Evolutionary conservation across 2,329 filamentous ascomycete species (phyloP).

Genomic region (Rhynchosporium secalis): DNA sequence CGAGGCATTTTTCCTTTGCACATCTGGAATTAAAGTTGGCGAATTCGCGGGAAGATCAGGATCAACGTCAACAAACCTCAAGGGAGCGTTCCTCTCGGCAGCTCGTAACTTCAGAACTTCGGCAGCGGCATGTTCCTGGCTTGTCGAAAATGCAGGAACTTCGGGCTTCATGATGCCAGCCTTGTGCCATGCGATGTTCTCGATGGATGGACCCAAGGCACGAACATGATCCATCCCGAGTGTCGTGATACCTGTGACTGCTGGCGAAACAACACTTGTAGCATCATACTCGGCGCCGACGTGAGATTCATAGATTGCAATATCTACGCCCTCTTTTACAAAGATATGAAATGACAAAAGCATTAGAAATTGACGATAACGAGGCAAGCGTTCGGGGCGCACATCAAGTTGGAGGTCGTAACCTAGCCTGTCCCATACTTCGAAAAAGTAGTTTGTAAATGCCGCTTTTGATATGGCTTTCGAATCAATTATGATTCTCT

Average conservation of each 20-base stretch:
- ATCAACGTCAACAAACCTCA: conserved; percentile 35
- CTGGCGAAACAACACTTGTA: conserved; percentile 62
- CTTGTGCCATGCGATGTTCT: conserved; percentile 71
- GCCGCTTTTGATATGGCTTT: conserved; percentile 54
- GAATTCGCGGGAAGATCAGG: conserved; percentile 22
- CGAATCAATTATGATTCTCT: conserved; percentile 63
- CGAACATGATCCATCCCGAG: conserved; percentile 67
- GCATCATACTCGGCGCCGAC: conserved; percentile 67
- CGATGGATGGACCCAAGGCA: conserved; percentile 59
- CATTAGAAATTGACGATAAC: conserved; percentile 60
- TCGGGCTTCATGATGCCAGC: conserved; percentile 66
- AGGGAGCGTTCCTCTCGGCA: conserved; percentile 46
- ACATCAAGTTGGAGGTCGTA: neutral
- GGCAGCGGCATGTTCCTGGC: conserved; percentile 49
- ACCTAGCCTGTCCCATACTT: conserved; percentile 59
- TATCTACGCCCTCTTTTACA: conserved; percentile 59
- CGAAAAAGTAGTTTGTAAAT: conserved; percentile 65
- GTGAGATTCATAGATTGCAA: conserved; percentile 65
- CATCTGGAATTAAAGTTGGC: conserved; percentile 48
- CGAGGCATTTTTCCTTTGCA: conserved; percentile 57
- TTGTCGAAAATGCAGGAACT: conserved; percentile 57
- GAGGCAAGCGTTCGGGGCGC: conserved; percentile 42
- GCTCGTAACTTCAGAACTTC: conserved; percentile 52
- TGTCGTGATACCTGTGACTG: conserved; percentile 59
- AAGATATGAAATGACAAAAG: conserved; percentile 67